Evolutionary conservation across 1,284 basidiomycete species (phyloP), one percentile per base, ranked within the genome.

Genomic region (Phylloporus gajari): DNA sequence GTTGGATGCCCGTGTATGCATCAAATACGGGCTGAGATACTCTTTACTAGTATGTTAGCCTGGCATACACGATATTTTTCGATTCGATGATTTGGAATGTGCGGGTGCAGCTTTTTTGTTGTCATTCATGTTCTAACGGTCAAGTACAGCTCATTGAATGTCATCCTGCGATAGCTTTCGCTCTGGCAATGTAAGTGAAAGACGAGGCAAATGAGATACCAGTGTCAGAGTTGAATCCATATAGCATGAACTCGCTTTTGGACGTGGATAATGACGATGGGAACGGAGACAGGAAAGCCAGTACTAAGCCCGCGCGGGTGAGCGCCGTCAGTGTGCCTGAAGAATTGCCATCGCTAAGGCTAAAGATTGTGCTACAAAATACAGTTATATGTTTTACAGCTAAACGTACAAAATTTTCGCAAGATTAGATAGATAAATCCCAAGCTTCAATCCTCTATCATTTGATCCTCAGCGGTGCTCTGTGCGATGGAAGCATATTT

Each of bases 41-140:
- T 13, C 4, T 5, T 19, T 17, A 68, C 60, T 61, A 74, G 4
- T 71, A 79, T 40, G 75, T 79, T 0, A 79, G 67, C 27, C 76
- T 78, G 78, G 73, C 81, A 0, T 80, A 78, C 17, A 75, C 78
- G 5, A 75, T 40, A 56, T 68, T 60, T 61, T 78, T 80, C 44
- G 79, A 81, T 59, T 78, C 79, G 15, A 75, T 70, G 1, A 74
- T 68, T 38, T 81, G 79, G 77, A 73, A 81, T 21, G 78, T 79
- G 40, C 66, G 75, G 62, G 25, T 25, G 23, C 48, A 27, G 1
- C 3, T 8, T 32, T 13, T 62, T 5, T 19, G 0, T 25, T 25
- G n/a, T 7, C 1, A 1, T 7, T 38, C 3, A 7, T n/a, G 6
- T 44, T 12, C 35, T 70, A 19, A 71, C 35, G 12, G 2, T 68